Conservation (phyloP, 495 filamentous ascomycete genomes). For the Hyaloscypha finlandica region DNA sequence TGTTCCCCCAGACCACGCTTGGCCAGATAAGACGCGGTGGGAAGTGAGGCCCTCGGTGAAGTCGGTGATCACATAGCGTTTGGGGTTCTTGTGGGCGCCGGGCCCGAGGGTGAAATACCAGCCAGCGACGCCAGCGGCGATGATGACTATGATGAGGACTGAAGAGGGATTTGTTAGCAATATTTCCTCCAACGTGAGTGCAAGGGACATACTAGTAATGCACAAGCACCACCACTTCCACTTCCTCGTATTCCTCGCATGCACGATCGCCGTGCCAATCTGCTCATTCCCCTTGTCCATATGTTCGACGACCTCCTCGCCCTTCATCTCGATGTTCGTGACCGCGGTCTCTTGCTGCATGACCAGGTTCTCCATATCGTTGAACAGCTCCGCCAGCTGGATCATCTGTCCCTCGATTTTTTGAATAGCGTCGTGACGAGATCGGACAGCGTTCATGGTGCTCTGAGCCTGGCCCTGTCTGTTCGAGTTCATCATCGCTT, state of each 20-base stretch:
- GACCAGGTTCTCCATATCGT: slow-evolving; percentile 80
- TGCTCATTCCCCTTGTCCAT: slow-evolving; percentile 79
- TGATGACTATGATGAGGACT: slow-evolving; percentile 53
- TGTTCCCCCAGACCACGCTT: neutral
- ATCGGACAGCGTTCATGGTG: slow-evolving; percentile 72
- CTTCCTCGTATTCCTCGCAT: slow-evolving; percentile 75
- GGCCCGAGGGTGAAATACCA: slow-evolving; percentile 24
- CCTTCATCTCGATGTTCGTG: slow-evolving; percentile 76
- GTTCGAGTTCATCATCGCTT: slow-evolving; percentile 72
- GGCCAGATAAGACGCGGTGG: slow-evolving; percentile 18
- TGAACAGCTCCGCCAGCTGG: slow-evolving; percentile 80
- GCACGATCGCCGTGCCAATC: slow-evolving; percentile 73
- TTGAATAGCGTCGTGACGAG: slow-evolving; percentile 85
- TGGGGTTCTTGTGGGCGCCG: slow-evolving; percentile 42
- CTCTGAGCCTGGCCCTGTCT: slow-evolving; percentile 79
- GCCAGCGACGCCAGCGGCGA: slow-evolving; percentile 51
- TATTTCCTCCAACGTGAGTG: neutral
- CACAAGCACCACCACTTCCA: slow-evolving; percentile 99
- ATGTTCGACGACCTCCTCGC: slow-evolving; percentile 75
- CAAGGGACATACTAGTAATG: slow-evolving; percentile 67
- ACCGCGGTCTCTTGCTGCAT: slow-evolving; percentile 80
- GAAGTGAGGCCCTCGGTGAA: neutral
- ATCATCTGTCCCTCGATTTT: slow-evolving; percentile 88
- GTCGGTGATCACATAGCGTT: slow-evolving; percentile 25
- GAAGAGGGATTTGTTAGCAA: slow-evolving; percentile 19